These are phyloP conservation scores for Mycena sanguinolenta DNA, from an alignment of 768 basidiomycete species.

Conservation along the genomic window DNA sequence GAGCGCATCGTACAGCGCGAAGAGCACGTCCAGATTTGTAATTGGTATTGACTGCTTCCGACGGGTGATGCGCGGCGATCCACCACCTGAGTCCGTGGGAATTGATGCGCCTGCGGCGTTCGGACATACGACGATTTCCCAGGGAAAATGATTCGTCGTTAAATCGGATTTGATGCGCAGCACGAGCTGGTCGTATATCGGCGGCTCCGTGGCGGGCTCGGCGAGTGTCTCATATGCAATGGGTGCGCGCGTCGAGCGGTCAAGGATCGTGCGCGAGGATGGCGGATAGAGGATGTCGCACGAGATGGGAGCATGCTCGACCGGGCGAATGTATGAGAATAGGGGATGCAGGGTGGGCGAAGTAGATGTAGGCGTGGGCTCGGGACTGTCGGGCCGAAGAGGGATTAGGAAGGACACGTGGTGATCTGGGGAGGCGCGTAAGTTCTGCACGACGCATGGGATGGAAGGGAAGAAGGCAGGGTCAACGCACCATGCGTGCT, in stretches of 20 bases:
- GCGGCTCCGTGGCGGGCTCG: slow-evolving; percentile 76
- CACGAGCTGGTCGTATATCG: slow-evolving; percentile 61
- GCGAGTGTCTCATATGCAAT: slow-evolving; percentile 69
- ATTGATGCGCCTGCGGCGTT: slow-evolving; percentile 7
- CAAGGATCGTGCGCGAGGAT: slow-evolving; percentile 68
- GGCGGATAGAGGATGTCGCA: slow-evolving; percentile 72
- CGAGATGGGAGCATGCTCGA: slow-evolving; percentile 71
- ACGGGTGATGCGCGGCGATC: slow-evolving; percentile 15
- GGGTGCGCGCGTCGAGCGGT: slow-evolving; percentile 64
- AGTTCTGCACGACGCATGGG: neutral
- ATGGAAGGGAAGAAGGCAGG: neutral
- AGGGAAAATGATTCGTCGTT: slow-evolving; percentile 55
- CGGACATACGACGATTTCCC: slow-evolving; percentile 67
- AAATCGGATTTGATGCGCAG: slow-evolving; percentile 69
- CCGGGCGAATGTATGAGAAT: slow-evolving; percentile 63
- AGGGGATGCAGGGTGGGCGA: slow-evolving; percentile 66
- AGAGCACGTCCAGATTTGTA: slow-evolving; percentile 75
- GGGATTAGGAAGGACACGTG: slow-evolving; percentile 36
- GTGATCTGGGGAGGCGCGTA: slow-evolving; percentile 8
- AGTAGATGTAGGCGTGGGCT: neutral
- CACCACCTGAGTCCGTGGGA: neutral
- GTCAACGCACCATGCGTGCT: slow-evolving; percentile 17
- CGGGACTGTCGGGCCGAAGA: slow-evolving; percentile 21
- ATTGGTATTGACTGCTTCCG: slow-evolving; percentile 46
- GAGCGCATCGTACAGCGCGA: slow-evolving; percentile 70